These are phyloP conservation scores for Plasmopara muralis DNA, from an alignment of 352 stramenopile species.

Conservation along the genomic window DNA sequence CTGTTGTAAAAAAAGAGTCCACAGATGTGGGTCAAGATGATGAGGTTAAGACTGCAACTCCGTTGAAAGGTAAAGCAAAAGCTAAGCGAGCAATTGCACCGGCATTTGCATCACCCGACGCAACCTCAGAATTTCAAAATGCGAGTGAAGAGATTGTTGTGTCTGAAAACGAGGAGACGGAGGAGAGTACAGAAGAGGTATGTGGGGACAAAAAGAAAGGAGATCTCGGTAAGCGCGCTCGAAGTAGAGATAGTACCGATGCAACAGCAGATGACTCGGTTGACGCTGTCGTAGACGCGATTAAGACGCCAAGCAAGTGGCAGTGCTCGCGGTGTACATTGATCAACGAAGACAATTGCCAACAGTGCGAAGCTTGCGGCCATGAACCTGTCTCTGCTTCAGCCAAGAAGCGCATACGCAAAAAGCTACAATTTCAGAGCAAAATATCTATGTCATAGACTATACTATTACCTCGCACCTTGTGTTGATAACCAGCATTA, in stretches of 20 bases:
- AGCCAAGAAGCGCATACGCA: conserved; percentile 49
- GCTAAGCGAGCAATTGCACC: conserved; percentile 32
- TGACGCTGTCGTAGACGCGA: conserved; percentile 14
- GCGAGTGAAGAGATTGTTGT: conserved; percentile 33
- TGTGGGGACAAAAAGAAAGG: conserved; percentile 10
- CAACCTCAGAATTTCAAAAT: conserved; percentile 28
- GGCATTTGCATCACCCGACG: conserved; percentile 37
- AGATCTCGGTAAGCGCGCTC: conserved; percentile 26
- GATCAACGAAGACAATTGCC: conserved; percentile 52
- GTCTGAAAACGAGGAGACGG: conserved; percentile 22
- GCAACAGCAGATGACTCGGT: conserved; percentile 16
- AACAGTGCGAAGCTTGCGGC: conserved; percentile 60
- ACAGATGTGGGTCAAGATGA: not conserved
- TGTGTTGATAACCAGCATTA: not conserved
- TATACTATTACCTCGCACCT: conserved; percentile 11
- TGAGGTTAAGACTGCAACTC: conserved; percentile 13
- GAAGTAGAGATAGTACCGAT: conserved; percentile 24
- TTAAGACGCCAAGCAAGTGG: conserved; percentile 35
- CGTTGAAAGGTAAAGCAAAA: conserved; percentile 18
- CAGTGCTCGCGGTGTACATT: conserved; percentile 74
- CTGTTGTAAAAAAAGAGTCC: conserved; percentile 21
- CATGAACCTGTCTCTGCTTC: conserved; percentile 35
- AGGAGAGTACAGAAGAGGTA: conserved; percentile 10
- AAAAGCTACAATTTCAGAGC: conserved; percentile 74
- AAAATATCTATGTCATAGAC: conserved; percentile 60